Evolutionary conservation across 1,284 basidiomycete genomes (phyloP).

Genomic region (Moesziomyces sp.): DNA sequence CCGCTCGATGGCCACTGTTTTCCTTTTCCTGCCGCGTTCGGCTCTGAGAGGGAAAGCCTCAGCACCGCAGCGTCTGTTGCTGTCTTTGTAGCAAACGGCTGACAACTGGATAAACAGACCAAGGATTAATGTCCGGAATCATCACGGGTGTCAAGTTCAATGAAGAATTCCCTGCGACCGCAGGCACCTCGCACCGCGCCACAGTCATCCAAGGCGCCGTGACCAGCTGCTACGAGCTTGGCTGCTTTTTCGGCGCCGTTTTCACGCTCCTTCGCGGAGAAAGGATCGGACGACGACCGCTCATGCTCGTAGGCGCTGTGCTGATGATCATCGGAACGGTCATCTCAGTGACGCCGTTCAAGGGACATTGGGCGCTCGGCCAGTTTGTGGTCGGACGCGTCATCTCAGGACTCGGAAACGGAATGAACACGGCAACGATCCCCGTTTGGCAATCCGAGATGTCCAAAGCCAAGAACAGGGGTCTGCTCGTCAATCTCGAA

Average conservation of each 20-base stretch:
- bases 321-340: constrained; percentile 39
- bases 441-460: constrained; percentile 60
- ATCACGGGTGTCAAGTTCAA: constrained; percentile 92
- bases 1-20: too few relatives aligned
- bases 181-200: constrained; percentile 5
- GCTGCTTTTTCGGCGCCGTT: constrained; percentile 30
- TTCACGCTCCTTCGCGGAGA: constrained; percentile 19
- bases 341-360: constrained; percentile 21
- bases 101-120: constrained; percentile 8
- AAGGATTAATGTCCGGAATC: constrained; percentile 73
- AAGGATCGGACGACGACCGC: constrained; percentile 14
- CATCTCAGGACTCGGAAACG: constrained; percentile 57
- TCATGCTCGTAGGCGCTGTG: constrained; percentile 14
- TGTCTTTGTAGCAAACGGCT: too few relatives aligned
- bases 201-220: constrained; percentile 41
- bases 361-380: constrained; percentile 55
- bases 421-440: constrained; percentile 60
- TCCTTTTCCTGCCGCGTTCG: too few relatives aligned
- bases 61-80: too few relatives aligned
- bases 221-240: constrained; percentile 34
- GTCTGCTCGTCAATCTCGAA: constrained; percentile 55
- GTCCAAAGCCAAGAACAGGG: constrained; percentile 49
- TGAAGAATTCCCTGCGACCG: constrained; percentile 15
- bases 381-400: constrained; percentile 54
- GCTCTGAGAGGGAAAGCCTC: too few relatives aligned